phyloP scores from a whole-genome alignment of 306 rosid genomes.

The Quercus berberidifolia region DNA sequence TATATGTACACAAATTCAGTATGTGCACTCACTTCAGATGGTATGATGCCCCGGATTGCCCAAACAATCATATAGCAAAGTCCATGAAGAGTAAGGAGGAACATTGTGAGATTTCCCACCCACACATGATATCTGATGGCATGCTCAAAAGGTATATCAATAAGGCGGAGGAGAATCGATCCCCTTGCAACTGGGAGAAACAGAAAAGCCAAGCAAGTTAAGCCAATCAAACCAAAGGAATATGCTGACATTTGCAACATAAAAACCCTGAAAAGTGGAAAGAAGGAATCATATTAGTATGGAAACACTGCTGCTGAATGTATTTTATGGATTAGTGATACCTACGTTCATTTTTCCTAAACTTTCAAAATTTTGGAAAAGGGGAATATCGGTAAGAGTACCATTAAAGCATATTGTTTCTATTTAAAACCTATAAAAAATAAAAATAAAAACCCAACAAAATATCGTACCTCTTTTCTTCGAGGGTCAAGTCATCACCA shows the following conservation, averaged over 20 bases:
- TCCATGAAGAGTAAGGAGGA: conserved; percentile 75
- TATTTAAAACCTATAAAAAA: too few species aligned
- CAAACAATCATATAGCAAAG: conserved; percentile 55
- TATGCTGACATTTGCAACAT: conserved; percentile 56
- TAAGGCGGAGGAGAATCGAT: conserved; percentile 76
- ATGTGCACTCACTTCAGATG: conserved; percentile 48
- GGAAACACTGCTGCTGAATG: conserved; percentile 15
- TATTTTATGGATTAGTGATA: background rate
- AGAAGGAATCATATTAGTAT: background rate
- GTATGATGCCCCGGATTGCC: conserved; percentile 55
- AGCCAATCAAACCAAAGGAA: conserved; percentile 58
- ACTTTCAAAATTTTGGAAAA: conserved; percentile 7
- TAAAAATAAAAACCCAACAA: background rate
- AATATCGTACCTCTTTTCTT: conserved; percentile 40
- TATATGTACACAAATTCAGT: background rate
- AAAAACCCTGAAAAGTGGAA: conserved; percentile 36
- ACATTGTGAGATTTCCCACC: conserved; percentile 93
- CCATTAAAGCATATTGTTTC: background rate
- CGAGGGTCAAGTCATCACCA: conserved; percentile 15
- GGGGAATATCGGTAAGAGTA: background rate
- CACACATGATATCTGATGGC: conserved; percentile 88
- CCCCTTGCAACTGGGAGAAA: conserved; percentile 89
- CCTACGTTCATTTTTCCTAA: background rate
- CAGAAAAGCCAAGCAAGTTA: conserved; percentile 63
- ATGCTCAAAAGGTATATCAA: conserved; percentile 89